Conservation (phyloP, 352 stramenopile genomes). For the Phytophthora megakarya region DNA sequence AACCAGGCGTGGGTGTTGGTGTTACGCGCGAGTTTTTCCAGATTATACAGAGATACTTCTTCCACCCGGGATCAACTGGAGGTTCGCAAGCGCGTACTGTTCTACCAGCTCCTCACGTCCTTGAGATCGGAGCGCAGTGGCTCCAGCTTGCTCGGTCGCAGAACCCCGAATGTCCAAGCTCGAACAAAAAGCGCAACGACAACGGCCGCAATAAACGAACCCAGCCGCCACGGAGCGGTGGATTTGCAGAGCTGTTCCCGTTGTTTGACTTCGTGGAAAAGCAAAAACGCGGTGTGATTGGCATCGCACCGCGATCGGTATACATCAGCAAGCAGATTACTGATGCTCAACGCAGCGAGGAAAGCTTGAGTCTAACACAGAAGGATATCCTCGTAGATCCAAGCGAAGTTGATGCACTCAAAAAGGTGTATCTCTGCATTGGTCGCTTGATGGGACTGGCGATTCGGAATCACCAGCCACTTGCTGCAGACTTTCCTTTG, state of each 20-base stretch:
- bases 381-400: conserved; percentile 51
- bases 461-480: conserved; percentile 72
- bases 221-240: conserved; percentile 6
- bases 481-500: conserved; percentile 60
- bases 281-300: conserved; percentile 39
- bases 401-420: conserved; percentile 43
- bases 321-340: conserved; percentile 40
- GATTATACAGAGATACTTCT: conserved; percentile 70
- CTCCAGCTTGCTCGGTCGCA: conserved; percentile 57
- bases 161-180: conserved; percentile 19
- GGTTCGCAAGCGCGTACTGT: conserved; percentile 2
- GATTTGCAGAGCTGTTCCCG: conserved; percentile 50
- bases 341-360: conserved; percentile 41
- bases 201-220: conserved; percentile 8
- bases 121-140: conserved; percentile 68
- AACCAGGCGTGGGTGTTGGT: conserved; percentile 64
- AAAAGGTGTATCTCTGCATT: conserved; percentile 67
- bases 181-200: conserved; percentile 13
- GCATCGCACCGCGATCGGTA: conserved; percentile 36
- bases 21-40: conserved; percentile 80
- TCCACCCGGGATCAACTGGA: conserved; percentile 34
- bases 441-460: conserved; percentile 68
- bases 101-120: conserved; percentile 39
- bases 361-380: conserved; percentile 38
- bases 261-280: conserved; percentile 56